These are phyloP conservation scores for Biancaea sappan DNA, from an alignment of 306 rosid species.

Conservation along the genomic window DNA sequence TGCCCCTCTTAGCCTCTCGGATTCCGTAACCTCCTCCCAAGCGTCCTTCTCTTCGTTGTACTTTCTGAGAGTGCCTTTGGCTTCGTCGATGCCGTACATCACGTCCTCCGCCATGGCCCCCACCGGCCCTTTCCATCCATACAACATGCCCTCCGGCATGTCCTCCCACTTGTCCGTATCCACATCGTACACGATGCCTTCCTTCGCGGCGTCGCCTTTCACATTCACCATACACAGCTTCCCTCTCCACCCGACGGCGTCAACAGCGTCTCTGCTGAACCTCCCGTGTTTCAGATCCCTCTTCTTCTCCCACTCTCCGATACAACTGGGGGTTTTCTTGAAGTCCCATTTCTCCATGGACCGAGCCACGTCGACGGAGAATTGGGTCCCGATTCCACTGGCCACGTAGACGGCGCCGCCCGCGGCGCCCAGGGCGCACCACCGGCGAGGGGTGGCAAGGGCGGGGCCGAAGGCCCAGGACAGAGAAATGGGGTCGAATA, in stretches of 20 bases:
- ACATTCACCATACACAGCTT: constrained; percentile 82
- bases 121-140: constrained; percentile 88
- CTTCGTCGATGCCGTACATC: constrained; percentile 76
- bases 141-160: constrained; percentile 82
- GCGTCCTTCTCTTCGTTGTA: constrained; percentile 47
- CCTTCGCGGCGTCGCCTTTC: constrained; percentile 60
- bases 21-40: constrained; percentile 59
- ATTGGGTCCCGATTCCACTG: constrained; percentile 76
- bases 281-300: constrained; percentile 49
- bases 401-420: constrained; percentile 56
- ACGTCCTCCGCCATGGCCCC: constrained; percentile 80
- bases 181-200: constrained; percentile 65
- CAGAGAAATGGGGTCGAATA: constrained; percentile 49
- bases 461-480: constrained; percentile 61
- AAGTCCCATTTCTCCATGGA: constrained; percentile 60
- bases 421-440: constrained; percentile 68
- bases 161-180: constrained; percentile 58
- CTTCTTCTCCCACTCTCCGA: constrained; percentile 60
- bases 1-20: constrained; percentile 57
- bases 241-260: constrained; percentile 83
- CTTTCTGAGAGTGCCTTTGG: constrained; percentile 47
- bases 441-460: constrained; percentile 62
- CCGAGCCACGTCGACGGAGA: constrained; percentile 56
- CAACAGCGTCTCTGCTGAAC: constrained; percentile 82
- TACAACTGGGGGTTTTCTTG: too few relatives aligned